phyloP scores from a whole-genome alignment of 768 basidiomycete species.

The Lentinula aciculospora region DNA sequence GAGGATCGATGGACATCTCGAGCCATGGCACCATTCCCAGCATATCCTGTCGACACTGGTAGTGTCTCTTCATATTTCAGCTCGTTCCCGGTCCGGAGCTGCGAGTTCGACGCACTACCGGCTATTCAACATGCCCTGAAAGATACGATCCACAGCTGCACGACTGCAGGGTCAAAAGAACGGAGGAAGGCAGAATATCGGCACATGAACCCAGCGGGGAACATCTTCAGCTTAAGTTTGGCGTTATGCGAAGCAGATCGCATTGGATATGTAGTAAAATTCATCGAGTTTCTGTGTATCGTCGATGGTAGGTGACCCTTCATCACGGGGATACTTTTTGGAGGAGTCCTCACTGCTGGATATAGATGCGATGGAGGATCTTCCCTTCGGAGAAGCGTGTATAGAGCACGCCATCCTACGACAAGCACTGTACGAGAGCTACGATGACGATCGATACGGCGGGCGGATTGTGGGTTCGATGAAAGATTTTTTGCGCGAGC shows the following conservation, averaged over 20 bases:
- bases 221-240: background rate
- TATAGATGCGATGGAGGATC: constrained; percentile 7
- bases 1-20: no score
- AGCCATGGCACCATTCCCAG: constrained; percentile 3
- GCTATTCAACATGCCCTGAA: background rate
- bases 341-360: background rate
- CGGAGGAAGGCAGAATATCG: constrained; percentile 2
- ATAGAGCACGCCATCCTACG: background rate
- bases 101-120: background rate
- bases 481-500: background rate
- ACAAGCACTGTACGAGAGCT: background rate
- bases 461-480: background rate
- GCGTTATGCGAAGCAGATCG: background rate
- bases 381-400: constrained; percentile 1
- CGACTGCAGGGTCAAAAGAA: background rate
- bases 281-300: constrained; percentile 7
- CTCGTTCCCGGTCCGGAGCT: background rate
- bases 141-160: constrained; percentile 2
- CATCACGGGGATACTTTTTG: background rate
- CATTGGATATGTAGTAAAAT: background rate
- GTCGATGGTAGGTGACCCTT: constrained; percentile 1
- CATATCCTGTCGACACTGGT: background rate
- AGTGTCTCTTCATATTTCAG: constrained; percentile 4
- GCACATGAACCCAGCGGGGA: constrained; percentile 3
- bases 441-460: background rate